Base-by-base conservation (phyloP, 192 early-diverging fungal genomes). In the Obelidium mucronatum region DNA sequence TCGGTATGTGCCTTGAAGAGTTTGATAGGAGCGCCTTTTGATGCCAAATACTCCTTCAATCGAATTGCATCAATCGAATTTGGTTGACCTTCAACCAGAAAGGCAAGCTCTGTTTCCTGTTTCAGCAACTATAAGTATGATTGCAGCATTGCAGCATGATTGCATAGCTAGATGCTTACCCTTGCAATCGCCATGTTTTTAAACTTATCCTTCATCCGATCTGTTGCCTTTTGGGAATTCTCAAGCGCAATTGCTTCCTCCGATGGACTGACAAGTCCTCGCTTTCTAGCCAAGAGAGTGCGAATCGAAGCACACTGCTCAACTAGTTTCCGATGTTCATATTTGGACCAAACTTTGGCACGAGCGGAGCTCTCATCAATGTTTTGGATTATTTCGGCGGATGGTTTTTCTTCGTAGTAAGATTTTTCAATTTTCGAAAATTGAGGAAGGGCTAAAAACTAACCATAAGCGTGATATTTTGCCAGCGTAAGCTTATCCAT, bases 51-150 rank as follows among this genome's bases (percentile, higher is more conserved):
- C 60, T 88, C 84, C 59, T 88, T 88, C n/a, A 88, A 77, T 39
- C 80, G 62, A 44, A 88, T 88, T 30, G 87, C 87, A 71, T 88
- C 87, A 62, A 88, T 86, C 17, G 87, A 51, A 58, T 81, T 88
- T 31, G 60, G 56, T 68, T 88, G 87, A 13, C 87, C 87, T 54
- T 88, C 87, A 15, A 88, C 87, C 28, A 88, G 64, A 40, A 83
- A 79, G 56, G 86, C 85, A 19, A 88, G 51, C 61, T 88, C 87
- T 22, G 58, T 60, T 53, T 88, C 86, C 83, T 81, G 55, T 22
- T 19, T 22, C n/a, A 54, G 30, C 4, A 0, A 59, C 35, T 72
- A 35, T 8, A 28, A 33, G 37, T 24, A 2, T 8, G 39, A 58
- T 40, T 26, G 0, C 33, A 5, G 26, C 15, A 1, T n/a, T 13